Conservation (phyloP, 2,329 filamentous ascomycete species). For the Fusarium devonianum region DNA sequence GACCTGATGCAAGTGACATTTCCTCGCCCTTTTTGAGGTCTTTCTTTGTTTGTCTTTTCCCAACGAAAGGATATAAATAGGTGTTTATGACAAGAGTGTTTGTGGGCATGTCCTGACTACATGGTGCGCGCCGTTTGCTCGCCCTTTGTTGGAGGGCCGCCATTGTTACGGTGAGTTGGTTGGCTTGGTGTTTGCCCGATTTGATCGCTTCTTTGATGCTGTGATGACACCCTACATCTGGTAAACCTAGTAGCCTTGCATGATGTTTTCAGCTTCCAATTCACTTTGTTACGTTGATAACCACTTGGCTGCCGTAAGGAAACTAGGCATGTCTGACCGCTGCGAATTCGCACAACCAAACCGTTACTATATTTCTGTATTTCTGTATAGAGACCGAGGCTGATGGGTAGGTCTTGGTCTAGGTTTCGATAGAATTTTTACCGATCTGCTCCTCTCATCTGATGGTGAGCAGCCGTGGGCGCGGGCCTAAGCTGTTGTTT, state of each 20-base stretch:
- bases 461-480: too few species aligned
- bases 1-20: conserved; percentile 72
- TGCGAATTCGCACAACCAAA: conserved; percentile 4
- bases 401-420: conserved; percentile 22
- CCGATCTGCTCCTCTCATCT: too few species aligned
- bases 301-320: conserved; percentile 39
- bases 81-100: not conserved
- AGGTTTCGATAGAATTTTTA: not conserved
- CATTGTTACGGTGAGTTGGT: conserved; percentile 28
- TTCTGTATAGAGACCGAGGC: conserved; percentile 7
- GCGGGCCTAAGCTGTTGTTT: not conserved
- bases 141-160: not conserved
- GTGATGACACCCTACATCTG: conserved; percentile 52
- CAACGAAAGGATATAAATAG: conserved; percentile 9
- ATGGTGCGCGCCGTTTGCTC: not conserved
- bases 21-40: conserved; percentile 8
- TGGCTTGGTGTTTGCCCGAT: not conserved
- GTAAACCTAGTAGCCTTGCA: conserved; percentile 50
- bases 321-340: conserved; percentile 39
- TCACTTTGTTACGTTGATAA: conserved; percentile 28
- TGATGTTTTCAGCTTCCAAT: conserved; percentile 40
- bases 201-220: conserved; percentile 1
- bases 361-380: too few species aligned
- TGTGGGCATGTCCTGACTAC: conserved; percentile 1
- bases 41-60: conserved; percentile 10